A percentile compares a stretch with the other conserved stretches of the same genome.
Evolutionary conservation across 2,329 filamentous ascomycete species (phyloP).

Genomic region (Alternaria sp.): DNA sequence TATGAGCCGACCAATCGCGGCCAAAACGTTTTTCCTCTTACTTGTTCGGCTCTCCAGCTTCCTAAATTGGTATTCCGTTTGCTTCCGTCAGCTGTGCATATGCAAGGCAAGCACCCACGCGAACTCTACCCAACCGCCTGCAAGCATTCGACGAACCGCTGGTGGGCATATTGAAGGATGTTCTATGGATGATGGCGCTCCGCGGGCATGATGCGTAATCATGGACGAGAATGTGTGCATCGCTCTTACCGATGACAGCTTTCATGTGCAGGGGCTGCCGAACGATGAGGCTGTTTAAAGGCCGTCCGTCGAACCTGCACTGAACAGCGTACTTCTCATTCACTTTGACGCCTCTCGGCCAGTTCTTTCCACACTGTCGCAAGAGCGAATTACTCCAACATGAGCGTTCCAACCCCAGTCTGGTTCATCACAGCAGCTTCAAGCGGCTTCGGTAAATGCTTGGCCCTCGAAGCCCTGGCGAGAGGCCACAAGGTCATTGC

Average conservation of each 20-base stretch:
- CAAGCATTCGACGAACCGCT: neutral
- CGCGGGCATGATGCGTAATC: neutral
- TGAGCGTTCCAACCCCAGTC: constrained; percentile 25
- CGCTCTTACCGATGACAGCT: neutral
- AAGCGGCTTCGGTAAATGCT: constrained; percentile 55
- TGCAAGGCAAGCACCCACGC: neutral
- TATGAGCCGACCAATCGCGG: neutral
- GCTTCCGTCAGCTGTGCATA: neutral
- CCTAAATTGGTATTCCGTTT: neutral
- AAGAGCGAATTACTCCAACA: neutral
- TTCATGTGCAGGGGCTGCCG: neutral
- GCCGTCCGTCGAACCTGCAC: too few species aligned
- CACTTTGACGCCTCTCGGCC: neutral
- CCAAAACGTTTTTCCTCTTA: neutral
- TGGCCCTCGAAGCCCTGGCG: constrained; percentile 52
- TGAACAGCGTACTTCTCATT: neutral
- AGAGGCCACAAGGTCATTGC: constrained; percentile 58
- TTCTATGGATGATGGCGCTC: neutral
- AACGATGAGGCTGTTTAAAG: neutral
- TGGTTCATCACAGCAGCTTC: constrained; percentile 61
- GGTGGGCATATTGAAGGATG: neutral
- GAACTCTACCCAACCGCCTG: neutral
- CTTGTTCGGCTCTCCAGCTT: neutral
- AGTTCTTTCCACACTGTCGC: neutral
- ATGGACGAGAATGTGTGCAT: neutral